These are phyloP conservation scores for Jimgerdemannia lactiflua DNA, from an alignment of 192 early-diverging fungal species.

Conservation along the genomic window DNA sequence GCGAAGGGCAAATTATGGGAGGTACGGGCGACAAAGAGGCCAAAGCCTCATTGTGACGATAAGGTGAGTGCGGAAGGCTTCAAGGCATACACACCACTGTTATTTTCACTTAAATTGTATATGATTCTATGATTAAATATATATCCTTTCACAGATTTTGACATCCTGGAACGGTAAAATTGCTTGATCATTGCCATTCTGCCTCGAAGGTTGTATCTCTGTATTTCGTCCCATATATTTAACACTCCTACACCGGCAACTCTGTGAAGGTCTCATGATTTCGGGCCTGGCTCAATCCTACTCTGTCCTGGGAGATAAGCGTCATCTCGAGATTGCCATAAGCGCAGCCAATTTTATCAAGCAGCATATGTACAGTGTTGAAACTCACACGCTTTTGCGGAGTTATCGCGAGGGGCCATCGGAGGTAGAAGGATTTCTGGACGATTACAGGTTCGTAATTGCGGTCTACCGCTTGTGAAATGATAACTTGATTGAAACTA, in stretches of 20 bases:
- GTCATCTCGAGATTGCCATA: constrained; percentile 37
- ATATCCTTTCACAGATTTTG: constrained; percentile 30
- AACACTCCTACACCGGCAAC: too few relatives aligned
- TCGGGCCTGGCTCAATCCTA: constrained; percentile 41
- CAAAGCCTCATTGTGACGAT: constrained; percentile 57
- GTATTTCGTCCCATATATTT: not conserved
- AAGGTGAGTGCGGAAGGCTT: constrained; percentile 30
- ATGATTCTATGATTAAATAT: not conserved
- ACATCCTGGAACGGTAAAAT: constrained; percentile 56
- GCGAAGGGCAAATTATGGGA: constrained; percentile 39
- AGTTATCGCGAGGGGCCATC: constrained; percentile 46
- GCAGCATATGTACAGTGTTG: constrained; percentile 37
- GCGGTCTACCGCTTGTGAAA: not conserved
- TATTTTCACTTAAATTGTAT: too few relatives aligned
- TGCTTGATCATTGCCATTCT: not conserved
- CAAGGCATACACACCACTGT: too few relatives aligned
- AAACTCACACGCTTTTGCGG: constrained; percentile 32
- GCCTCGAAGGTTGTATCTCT: too few relatives aligned
- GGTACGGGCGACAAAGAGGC: constrained; percentile 35
- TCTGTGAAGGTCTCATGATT: constrained; percentile 59
- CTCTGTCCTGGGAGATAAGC: constrained; percentile 24
- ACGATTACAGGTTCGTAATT: constrained; percentile 51
- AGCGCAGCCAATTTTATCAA: constrained; percentile 45
- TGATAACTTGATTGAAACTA: not conserved
- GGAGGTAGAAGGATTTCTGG: constrained; percentile 48